Evolutionary conservation across 2,329 filamentous ascomycete genomes (phyloP).

Genomic region (Clonostachys solani): DNA sequence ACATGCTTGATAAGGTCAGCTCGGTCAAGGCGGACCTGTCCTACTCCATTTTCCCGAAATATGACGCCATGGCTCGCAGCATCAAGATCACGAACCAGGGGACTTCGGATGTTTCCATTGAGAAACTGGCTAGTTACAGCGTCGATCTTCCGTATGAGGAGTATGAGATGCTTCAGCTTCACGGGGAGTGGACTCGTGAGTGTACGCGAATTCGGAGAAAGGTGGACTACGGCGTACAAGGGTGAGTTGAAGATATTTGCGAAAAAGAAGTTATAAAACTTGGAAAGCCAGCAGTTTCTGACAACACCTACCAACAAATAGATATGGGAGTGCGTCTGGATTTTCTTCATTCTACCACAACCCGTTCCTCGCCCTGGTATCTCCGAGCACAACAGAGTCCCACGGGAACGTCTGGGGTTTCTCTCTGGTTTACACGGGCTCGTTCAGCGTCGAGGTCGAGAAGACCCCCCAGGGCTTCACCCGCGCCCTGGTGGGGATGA

Average conservation of each 20-base stretch:
- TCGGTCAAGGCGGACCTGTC: conserved; percentile 52
- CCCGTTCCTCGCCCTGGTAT: conserved; percentile 55
- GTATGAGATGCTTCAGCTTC: conserved; percentile 56
- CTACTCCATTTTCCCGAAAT: conserved; percentile 59
- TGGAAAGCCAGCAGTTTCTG: neutral
- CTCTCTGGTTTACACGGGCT: conserved; percentile 60
- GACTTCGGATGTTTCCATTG: conserved; percentile 42
- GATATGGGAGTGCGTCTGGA: conserved; percentile 56
- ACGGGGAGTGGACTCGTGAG: conserved; percentile 61
- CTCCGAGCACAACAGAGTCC: conserved; percentile 54
- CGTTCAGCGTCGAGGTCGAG: conserved; percentile 57
- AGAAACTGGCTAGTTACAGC: conserved; percentile 56
- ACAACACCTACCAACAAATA: conserved; percentile 11
- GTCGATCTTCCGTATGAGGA: conserved; percentile 57
- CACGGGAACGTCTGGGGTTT: conserved; percentile 61
- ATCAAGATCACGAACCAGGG: conserved; percentile 59
- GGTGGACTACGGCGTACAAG: conserved; percentile 51
- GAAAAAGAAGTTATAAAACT: neutral
- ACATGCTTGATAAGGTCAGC: conserved; percentile 54
- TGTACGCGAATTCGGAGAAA: conserved; percentile 47
- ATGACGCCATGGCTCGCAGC: conserved; percentile 58
- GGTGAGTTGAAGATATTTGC: conserved; percentile 25
- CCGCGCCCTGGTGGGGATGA: conserved; percentile 55
- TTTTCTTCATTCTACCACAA: conserved; percentile 63
- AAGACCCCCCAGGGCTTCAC: conserved; percentile 58